Evolutionary conservation across 1,139 yeast genomes (phyloP), one percentile per base, ranked within the genome.

Genomic region (Kodamaea sp.): DNA sequence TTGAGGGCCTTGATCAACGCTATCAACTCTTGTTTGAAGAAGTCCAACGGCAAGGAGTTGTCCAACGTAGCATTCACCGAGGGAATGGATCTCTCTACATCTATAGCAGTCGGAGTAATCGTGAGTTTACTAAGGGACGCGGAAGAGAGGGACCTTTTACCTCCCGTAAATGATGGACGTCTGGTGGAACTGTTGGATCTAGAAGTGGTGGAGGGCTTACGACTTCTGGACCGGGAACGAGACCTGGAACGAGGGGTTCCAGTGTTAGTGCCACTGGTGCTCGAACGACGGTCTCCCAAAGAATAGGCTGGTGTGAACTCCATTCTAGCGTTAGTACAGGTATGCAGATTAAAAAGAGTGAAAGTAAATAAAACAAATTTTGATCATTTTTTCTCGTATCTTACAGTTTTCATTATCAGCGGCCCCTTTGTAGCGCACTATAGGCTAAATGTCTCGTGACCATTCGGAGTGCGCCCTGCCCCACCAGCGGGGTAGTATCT

Each of bases 1-100:
- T 70, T 71, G 41, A 92, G 65, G 3, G 76, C 67, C 48, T 83
- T 83, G 29, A 83, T 61, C 29, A 87, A 66, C 4, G 80, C 76
- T 28, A 88, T 57, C 30, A 92, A 68, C 55, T 90, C 97, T 44
- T 83, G 86, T 52, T 86, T 85, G 57, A 92, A 83, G 58, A 89
- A 89, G 47, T 85, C 95, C 15, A 71, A 51, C 1, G 97, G 97
- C 37, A 92, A 68, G 2, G 87, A 60, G 48, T 83, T 80, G 53
- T 87, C 95, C 35, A 87, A 61, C 3, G 53, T 54, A 2, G 72
- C 76, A 24, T 57, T 55, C 3, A 71, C 63, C 5, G 70, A 55
- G 13, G 75, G 73, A 11, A 70, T 56, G 5, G 57, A 42, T 26
- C 57, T 57, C 15, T 61, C 66, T 15, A 46, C 44, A 15, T 57